Conservation (phyloP, 2,329 filamentous ascomycete species). For the Curvularia lunata region DNA sequence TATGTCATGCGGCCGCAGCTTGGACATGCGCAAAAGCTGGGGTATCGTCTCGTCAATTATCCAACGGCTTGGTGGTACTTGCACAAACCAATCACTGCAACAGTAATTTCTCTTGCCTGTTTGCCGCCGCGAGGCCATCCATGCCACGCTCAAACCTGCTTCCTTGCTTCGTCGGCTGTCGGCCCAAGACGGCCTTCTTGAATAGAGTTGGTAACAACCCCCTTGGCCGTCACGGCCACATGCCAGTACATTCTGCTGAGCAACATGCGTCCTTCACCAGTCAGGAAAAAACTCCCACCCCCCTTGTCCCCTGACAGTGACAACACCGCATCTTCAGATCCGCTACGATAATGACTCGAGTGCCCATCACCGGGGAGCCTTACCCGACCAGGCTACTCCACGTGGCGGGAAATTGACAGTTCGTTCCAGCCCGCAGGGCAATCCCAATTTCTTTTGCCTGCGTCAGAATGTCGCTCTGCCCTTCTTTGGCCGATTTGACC, state of each 20-base stretch:
- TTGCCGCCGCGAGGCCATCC: constrained; percentile 2
- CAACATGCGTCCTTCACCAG: not conserved
- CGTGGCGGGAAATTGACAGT: not conserved
- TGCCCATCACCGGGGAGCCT: not conserved
- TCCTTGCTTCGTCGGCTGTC: not conserved
- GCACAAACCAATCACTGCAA: constrained; percentile 3
- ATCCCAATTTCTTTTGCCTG: constrained; percentile 2
- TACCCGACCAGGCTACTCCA: not conserved
- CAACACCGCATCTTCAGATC: not conserved
- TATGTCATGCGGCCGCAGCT: constrained; percentile 6
- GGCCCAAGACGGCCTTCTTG: not conserved
- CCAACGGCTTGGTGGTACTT: constrained; percentile 14
- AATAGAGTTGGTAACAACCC: not conserved
- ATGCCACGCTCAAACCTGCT: not conserved
- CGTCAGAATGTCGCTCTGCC: not conserved
- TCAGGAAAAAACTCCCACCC: no score
- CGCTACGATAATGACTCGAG: not conserved
- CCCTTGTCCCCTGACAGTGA: not conserved
- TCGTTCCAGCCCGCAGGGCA: not conserved
- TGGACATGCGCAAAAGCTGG: constrained; percentile 10
- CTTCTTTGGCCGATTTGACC: not conserved
- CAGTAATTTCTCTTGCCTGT: constrained; percentile 8
- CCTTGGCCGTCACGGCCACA: not conserved
- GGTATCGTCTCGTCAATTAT: constrained; percentile 5
- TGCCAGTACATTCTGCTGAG: not conserved